phyloP scores from a whole-genome alignment of 2,329 filamentous ascomycete genomes.

The Zymoseptoria tritici region DNA sequence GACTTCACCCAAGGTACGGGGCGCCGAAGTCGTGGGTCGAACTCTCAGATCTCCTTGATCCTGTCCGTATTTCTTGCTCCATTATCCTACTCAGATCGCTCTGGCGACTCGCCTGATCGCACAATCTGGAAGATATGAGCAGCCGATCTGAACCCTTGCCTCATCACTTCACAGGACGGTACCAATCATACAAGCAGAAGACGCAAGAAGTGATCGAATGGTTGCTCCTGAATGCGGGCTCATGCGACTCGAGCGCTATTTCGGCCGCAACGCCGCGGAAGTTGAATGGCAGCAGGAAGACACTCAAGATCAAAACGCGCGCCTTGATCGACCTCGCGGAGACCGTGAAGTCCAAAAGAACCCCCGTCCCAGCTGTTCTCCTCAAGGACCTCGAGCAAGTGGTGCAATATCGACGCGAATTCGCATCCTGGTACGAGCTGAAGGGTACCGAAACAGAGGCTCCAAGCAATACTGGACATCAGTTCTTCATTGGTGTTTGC shows the following conservation, averaged over 20 bases:
- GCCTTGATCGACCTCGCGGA: background rate
- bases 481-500: constrained; percentile 8
- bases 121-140: background rate
- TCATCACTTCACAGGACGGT: background rate
- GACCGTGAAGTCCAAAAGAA: background rate
- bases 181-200: background rate
- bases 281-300: background rate
- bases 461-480: constrained; percentile 4
- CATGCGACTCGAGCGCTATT: background rate
- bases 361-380: background rate
- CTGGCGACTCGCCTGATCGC: background rate
- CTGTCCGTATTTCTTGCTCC: background rate
- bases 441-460: background rate
- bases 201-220: background rate
- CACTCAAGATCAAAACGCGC: background rate
- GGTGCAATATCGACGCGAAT: background rate
- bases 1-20: too few relatives aligned
- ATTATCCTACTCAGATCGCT: background rate
- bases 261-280: background rate
- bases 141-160: background rate
- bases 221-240: background rate
- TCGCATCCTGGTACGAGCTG: background rate
- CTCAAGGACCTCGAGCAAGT: background rate
- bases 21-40: background rate
- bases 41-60: background rate